A percentile compares a stretch with the other conserved stretches of the same genome.
phyloP scores from a whole-genome alignment of 306 rosid species.

The Bauhinia variegata region DNA sequence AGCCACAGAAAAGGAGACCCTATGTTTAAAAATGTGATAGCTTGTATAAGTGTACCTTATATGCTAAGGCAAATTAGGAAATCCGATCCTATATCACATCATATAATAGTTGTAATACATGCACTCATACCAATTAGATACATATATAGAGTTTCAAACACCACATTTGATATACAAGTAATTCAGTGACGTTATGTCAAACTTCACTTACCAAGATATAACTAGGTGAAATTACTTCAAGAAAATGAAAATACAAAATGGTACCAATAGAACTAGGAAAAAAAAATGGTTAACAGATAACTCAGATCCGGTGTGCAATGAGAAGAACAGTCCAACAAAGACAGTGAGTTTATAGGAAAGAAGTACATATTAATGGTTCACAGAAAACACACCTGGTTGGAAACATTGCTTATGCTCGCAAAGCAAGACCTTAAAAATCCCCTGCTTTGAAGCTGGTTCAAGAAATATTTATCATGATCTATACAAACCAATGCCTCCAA shows the following conservation, averaged over 20 bases:
- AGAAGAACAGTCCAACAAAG: no score
- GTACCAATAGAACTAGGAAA: no score
- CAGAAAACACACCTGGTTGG: constrained; percentile 67
- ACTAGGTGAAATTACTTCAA: neutral
- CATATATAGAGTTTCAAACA: neutral
- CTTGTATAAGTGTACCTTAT: neutral
- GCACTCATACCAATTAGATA: neutral
- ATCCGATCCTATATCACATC: neutral
- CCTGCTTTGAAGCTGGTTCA: constrained; percentile 90
- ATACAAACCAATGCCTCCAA: constrained; percentile 85
- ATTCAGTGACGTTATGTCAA: no score
- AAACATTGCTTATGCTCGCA: constrained; percentile 72
- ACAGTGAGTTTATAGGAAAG: neutral
- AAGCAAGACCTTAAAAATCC: constrained; percentile 88
- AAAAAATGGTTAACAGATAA: no score
- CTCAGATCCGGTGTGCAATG: no score
- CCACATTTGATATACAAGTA: no score
- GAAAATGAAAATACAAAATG: neutral
- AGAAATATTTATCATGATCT: constrained; percentile 86
- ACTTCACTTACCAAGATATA: no score
- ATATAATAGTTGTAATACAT: neutral
- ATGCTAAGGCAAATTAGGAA: neutral
- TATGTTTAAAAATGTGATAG: neutral
- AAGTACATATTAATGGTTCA: constrained; percentile 16
- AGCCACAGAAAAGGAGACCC: neutral